These are phyloP conservation scores for Diutina neorugosa DNA, from an alignment of 1,139 yeast species.

Conservation along the genomic window DNA sequence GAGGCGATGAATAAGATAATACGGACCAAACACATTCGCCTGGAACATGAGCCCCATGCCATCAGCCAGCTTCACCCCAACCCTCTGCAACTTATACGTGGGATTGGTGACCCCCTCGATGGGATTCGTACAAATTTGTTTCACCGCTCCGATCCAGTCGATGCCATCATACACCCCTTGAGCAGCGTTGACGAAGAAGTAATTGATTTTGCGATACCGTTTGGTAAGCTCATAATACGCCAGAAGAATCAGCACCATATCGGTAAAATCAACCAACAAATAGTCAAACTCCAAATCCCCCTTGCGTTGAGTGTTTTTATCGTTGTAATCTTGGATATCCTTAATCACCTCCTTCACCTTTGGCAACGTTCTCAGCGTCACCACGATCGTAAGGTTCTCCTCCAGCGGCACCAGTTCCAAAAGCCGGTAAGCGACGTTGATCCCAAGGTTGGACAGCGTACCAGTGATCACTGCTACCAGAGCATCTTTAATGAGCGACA, in stretches of 20 bases:
- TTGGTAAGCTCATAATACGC: constrained; percentile 62
- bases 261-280: constrained; percentile 73
- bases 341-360: constrained; percentile 69
- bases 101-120: constrained; percentile 77
- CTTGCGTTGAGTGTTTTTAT: constrained; percentile 21
- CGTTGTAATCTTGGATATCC: constrained; percentile 41
- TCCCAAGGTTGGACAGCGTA: constrained; percentile 63
- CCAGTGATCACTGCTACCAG: constrained; percentile 33
- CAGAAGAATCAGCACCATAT: constrained; percentile 72
- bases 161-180: constrained; percentile 81
- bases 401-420: constrained; percentile 44
- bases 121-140: constrained; percentile 54
- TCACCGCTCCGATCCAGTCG: constrained; percentile 68
- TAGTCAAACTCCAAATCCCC: constrained; percentile 76
- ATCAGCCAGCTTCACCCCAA: constrained; percentile 60
- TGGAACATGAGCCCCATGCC: constrained; percentile 84
- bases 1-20: constrained; percentile 59
- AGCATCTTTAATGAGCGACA: constrained; percentile 4
- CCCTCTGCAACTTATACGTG: constrained; percentile 66
- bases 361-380: constrained; percentile 82
- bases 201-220: constrained; percentile 58
- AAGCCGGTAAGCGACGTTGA: constrained; percentile 71
- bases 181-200: constrained; percentile 77
- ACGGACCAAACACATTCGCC: constrained; percentile 93
- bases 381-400: constrained; percentile 58